Evolutionary conservation across 176 grass and related monocot species (phyloP), one percentile per base, ranked within the genome.

Genomic region (Canna indica): DNA sequence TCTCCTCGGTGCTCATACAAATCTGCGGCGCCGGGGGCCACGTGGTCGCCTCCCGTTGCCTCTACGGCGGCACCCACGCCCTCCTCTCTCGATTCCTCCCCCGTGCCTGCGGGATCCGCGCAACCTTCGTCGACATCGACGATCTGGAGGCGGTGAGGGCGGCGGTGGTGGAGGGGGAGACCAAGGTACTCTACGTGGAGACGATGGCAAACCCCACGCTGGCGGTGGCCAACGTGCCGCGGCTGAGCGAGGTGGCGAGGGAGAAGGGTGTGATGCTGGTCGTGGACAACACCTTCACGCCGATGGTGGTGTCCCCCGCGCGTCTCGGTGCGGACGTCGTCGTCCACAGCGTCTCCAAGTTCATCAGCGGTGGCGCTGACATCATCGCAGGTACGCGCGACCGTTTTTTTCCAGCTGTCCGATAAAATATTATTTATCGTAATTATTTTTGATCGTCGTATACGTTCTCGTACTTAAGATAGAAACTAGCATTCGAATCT

Each of bases 21-120:
- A 84, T 97, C 27, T 72, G 86, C 7, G 88, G 86, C 4, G 88
- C 89, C 0, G 93, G 93, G 1, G 93, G 86, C 0, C 93, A 92
- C 86, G 86, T 97, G 14, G 88, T 97, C 56, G 93, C 93, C 48
- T 90, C 93, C 38, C 74, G 68, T 36, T 92, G 93, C 84, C 86
- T 97, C 68, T 97, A 97, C 79, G 93, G 93, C 24, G 93, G 93
- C 20, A 97, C 93, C 64, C 93, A 97, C 85, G 93, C 93, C 54
- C 80, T 97, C 47, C 80, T 97, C 36, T 85, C 93, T 1, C 73
- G 69, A 41, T 97, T 97, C 83, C 84, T 97, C 4, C 81, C 80
- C 0, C 84, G 85, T 29, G 14, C 84, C 5, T 85, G 82, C 27
- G 89, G 86, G 7, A 88, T 97, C 54, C 26, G 45, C 27, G 67